phyloP scores from a whole-genome alignment of 305 asterid species.

The Ajuga reptans region DNA sequence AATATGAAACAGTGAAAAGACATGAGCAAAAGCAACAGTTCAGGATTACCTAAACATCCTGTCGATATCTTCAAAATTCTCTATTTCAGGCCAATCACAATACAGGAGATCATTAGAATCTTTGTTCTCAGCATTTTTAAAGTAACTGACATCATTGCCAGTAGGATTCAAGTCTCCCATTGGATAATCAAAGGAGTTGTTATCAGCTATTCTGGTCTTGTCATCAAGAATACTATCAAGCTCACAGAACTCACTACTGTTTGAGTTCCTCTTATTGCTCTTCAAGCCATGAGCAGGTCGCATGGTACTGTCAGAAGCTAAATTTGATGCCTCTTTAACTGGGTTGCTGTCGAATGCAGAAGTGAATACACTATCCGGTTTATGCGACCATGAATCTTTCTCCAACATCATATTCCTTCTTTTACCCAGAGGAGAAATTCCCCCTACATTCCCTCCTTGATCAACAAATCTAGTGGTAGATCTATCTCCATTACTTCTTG shows the following conservation, averaged over 20 bases:
- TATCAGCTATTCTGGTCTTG: conserved; percentile 36
- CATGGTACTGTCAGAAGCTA: conserved; percentile 39
- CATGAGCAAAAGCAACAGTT: not conserved
- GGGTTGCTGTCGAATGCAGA: conserved; percentile 30
- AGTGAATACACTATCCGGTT: conserved; percentile 34
- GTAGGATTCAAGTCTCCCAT: conserved; percentile 42
- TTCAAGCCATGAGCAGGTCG: conserved; percentile 31
- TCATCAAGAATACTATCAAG: conserved; percentile 32
- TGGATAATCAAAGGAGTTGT: conserved; percentile 42
- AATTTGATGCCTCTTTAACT: conserved; percentile 33
- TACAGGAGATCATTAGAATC: conserved; percentile 54
- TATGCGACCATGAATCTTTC: conserved; percentile 30
- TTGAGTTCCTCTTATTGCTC: conserved; percentile 32
- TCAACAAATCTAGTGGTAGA: conserved; percentile 27
- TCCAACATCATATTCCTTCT: conserved; percentile 41
- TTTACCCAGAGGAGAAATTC: conserved; percentile 22
- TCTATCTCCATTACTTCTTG: conserved; percentile 29
- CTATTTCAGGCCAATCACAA: conserved; percentile 83
- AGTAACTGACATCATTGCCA: conserved; percentile 38
- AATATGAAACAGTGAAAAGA: conserved; percentile 4
- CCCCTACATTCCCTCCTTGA: conserved; percentile 31
- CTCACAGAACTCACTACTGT: conserved; percentile 33
- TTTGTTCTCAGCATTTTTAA: conserved; percentile 42
- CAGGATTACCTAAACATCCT: conserved; percentile 59
- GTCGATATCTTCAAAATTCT: conserved; percentile 76